Conservation (phyloP, 352 stramenopile genomes). For the Phytopythium cucurbitacearum region DNA sequence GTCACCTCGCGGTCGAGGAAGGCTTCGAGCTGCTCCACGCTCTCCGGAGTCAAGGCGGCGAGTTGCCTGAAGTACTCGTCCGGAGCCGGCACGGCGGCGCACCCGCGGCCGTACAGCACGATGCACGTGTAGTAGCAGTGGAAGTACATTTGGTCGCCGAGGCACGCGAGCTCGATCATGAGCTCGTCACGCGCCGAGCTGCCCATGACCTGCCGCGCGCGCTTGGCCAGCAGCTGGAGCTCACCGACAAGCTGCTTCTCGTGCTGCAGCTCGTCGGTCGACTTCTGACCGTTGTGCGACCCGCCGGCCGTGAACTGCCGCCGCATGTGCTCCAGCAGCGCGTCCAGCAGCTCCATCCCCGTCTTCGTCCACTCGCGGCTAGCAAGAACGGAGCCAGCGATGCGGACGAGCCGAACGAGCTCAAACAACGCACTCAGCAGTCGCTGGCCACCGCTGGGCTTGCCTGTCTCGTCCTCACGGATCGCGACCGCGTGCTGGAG, state of each 20-base stretch:
- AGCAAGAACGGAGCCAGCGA: constrained; percentile 47
- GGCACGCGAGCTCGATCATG: constrained; percentile 55
- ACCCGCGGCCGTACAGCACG: constrained; percentile 65
- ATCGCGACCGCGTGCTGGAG: constrained; percentile 58
- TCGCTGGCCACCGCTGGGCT: constrained; percentile 52
- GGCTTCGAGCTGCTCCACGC: constrained; percentile 30
- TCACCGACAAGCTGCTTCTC: constrained; percentile 53
- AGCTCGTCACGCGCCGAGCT: constrained; percentile 51
- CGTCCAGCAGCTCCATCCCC: constrained; percentile 37
- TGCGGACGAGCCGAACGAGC: constrained; percentile 48
- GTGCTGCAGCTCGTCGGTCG: constrained; percentile 35
- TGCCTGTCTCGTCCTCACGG: constrained; percentile 21
- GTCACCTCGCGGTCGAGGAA: constrained; percentile 60
- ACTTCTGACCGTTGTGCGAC: constrained; percentile 68
- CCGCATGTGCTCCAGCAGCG: constrained; percentile 44
- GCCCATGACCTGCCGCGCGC: constrained; percentile 36
- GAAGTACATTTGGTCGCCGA: constrained; percentile 82
- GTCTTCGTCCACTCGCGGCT: constrained; percentile 65
- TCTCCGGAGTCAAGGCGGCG: constrained; percentile 35
- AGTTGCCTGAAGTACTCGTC: constrained; percentile 59
- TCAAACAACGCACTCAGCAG: constrained; percentile 54
- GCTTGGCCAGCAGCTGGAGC: constrained; percentile 44
- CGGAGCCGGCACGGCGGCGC: constrained; percentile 47
- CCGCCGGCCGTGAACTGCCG: constrained; percentile 46
- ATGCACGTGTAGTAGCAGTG: constrained; percentile 66